phyloP scores from a whole-genome alignment of 768 basidiomycete species.

The Kwoniella bestiolae region DNA sequence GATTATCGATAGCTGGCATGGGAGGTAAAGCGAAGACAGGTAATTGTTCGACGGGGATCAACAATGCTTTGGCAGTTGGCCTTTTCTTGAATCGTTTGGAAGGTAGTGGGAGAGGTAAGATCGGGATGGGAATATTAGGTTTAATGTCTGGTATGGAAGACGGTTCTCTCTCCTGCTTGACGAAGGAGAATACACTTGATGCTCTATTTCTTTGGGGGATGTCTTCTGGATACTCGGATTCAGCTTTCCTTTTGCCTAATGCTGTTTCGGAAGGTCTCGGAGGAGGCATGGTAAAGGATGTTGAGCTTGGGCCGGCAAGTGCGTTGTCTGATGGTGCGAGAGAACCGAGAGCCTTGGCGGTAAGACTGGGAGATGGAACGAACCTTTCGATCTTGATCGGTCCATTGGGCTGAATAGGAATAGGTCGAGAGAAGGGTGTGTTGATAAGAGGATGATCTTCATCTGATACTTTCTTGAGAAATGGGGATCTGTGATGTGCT shows the following conservation, averaged over 20 bases:
- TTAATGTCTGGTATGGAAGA: slow-evolving; percentile 2
- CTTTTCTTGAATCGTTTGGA: slow-evolving; percentile 46
- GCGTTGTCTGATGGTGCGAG: background rate
- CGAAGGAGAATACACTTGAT: background rate
- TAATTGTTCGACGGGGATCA: slow-evolving; percentile 49
- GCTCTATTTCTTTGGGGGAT: background rate
- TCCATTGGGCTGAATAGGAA: no score
- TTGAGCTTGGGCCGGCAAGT: background rate
- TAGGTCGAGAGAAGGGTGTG: no score
- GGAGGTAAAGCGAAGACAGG: slow-evolving; percentile 52
- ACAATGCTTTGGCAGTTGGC: slow-evolving; percentile 32
- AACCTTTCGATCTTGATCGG: slow-evolving; percentile 4
- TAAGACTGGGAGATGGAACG: background rate
- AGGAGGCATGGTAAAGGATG: background rate
- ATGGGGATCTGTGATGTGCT: no score
- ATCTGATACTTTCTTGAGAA: no score
- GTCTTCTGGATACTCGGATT: background rate
- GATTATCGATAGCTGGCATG: slow-evolving; percentile 38
- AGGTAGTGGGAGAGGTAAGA: slow-evolving; percentile 43
- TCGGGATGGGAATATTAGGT: slow-evolving; percentile 17
- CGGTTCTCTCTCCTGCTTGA: slow-evolving; percentile 10
- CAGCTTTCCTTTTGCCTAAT: slow-evolving; percentile 9
- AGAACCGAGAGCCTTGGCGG: background rate
- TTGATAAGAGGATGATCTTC: no score
- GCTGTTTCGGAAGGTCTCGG: no score